Percentiles rank a stretch among this genome's conserved stretches.
Conservation (phyloP, 345 rosid species). For the Cardiospermum halicacabum region DNA sequence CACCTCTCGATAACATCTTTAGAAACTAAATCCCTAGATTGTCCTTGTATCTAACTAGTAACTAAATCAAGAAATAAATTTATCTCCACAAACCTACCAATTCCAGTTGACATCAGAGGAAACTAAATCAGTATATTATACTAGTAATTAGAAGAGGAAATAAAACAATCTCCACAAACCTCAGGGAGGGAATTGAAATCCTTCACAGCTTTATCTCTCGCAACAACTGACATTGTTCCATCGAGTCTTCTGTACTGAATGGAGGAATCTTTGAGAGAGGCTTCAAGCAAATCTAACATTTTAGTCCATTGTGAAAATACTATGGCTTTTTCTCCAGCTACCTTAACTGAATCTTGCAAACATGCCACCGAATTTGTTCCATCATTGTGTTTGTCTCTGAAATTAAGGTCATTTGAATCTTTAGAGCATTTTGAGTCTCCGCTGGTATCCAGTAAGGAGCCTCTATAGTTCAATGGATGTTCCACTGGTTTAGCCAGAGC, state of each 20-base stretch:
- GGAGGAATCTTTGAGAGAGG: constrained; percentile 56
- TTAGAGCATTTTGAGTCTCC: constrained; percentile 20
- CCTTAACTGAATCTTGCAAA: constrained; percentile 28
- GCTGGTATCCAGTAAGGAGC: constrained; percentile 18
- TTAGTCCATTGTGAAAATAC: constrained; percentile 98
- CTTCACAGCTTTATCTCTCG: constrained; percentile 94
- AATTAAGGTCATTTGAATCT: constrained; percentile 19
- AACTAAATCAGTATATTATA: neutral
- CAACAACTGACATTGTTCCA: constrained; percentile 93
- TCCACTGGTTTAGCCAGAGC: constrained; percentile 46
- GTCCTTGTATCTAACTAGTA: neutral
- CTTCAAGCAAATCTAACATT: constrained; percentile 90
- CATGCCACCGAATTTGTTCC: constrained; percentile 20
- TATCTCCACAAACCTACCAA: constrained; percentile 47
- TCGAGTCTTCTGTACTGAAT: constrained; percentile 93
- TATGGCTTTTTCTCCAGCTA: constrained; percentile 73
- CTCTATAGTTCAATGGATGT: constrained; percentile 12
- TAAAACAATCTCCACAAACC: constrained; percentile 39
- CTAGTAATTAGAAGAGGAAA: neutral
- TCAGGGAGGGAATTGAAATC: constrained; percentile 91
- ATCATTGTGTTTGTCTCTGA: constrained; percentile 11
- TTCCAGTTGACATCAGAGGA: neutral
- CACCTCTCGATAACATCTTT: neutral
- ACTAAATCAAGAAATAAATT: neutral
- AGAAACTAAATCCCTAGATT: neutral